A percentile compares a stretch with the other conserved stretches of the same genome.
These are phyloP conservation scores for Yamadazyma membranifaciens DNA, from an alignment of 1,139 yeast genomes.

Conservation along the genomic window DNA sequence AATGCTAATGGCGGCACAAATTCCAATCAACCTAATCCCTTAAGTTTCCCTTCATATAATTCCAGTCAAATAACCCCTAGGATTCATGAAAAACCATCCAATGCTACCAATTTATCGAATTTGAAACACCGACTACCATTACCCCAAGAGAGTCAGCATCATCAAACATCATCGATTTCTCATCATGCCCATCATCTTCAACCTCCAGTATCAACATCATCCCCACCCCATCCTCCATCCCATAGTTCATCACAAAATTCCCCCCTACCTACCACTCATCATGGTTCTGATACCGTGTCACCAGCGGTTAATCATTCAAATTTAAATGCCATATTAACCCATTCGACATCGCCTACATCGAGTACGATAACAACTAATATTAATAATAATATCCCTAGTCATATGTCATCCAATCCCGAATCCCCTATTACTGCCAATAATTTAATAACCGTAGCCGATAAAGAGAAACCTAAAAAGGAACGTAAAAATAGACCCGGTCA, in stretches of 20 bases:
- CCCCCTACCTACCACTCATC: not conserved
- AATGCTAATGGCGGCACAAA: slow-evolving; percentile 9
- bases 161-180: slow-evolving; percentile 1
- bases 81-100: slow-evolving; percentile 8
- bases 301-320: slow-evolving; percentile 2
- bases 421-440: not conserved
- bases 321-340: not conserved
- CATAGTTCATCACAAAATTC: slow-evolving; percentile 1
- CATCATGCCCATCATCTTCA: not conserved
- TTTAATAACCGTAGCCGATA: too few species aligned
- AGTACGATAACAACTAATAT: not conserved
- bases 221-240: not conserved
- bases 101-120: slow-evolving; percentile 10
- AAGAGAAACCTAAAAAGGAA: slow-evolving; percentile 19
- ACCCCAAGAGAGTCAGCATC: slow-evolving; percentile 14
- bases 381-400: not conserved
- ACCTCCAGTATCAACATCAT: not conserved
- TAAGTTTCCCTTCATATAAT: slow-evolving; percentile 23
- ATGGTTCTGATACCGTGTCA: not conserved
- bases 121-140: slow-evolving; percentile 15
- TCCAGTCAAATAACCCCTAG: slow-evolving; percentile 17
- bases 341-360: too few species aligned
- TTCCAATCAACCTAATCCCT: slow-evolving; percentile 10
- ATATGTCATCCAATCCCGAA: not conserved
- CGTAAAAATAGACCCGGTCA: slow-evolving; percentile 49